phyloP scores from a whole-genome alignment of 139 green algal species.

The Yamagishiella unicocca region DNA sequence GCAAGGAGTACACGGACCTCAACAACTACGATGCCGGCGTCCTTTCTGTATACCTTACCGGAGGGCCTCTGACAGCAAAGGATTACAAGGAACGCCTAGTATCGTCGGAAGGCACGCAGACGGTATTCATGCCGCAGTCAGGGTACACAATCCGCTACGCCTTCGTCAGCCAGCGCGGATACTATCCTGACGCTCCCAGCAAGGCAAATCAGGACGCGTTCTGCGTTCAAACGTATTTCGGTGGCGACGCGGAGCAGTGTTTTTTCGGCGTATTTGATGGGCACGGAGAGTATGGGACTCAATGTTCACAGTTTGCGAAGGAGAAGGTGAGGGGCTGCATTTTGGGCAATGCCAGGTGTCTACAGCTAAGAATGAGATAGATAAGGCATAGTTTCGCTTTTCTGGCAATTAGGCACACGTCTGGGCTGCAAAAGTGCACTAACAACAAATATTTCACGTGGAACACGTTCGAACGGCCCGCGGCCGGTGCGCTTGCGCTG shows the following conservation, averaged over 20 bases:
- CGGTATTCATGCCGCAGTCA: slow-evolving; percentile 58
- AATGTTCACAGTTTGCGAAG: slow-evolving; percentile 82
- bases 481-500: too few species aligned
- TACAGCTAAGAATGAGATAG: too few species aligned
- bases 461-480: too few species aligned
- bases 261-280: slow-evolving; percentile 93
- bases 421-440: too few species aligned
- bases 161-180: slow-evolving; percentile 87
- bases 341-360: too few species aligned
- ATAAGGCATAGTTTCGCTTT: too few species aligned
- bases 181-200: slow-evolving; percentile 89
- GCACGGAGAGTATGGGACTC: slow-evolving; percentile 82
- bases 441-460: too few species aligned
- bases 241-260: slow-evolving; percentile 72
- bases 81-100: slow-evolving; percentile 75
- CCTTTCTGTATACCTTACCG: slow-evolving; percentile 42
- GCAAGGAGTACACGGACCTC: slow-evolving; percentile 43
- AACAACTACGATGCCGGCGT: slow-evolving; percentile 45
- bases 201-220: slow-evolving; percentile 95
- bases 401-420: too few species aligned
- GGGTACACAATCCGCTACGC: slow-evolving; percentile 81
- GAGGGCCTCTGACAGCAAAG: slow-evolving; percentile 67
- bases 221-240: slow-evolving; percentile 76
- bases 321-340: slow-evolving; percentile 71
- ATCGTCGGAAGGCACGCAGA: slow-evolving; percentile 64